Base-by-base conservation (phyloP, 1,139 yeast species). In the Zygosaccharomyces sapae region DNA sequence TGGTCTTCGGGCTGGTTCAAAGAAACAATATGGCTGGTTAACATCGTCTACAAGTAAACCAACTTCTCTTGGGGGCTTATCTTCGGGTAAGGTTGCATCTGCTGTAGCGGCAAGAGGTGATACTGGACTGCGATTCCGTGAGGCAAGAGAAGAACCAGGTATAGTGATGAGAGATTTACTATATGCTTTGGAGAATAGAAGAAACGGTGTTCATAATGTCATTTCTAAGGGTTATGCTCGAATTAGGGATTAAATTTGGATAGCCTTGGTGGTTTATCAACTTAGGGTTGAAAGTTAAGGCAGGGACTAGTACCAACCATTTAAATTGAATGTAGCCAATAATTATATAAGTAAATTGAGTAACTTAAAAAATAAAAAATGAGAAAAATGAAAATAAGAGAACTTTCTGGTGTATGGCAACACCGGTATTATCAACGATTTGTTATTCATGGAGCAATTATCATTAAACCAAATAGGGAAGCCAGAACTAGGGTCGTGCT, bases 11-110 rank as follows among this genome's bases (percentile, higher is more conserved):
- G 74, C 80, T 13, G 88, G 90, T 62, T 81, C 85, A 53, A 85
- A 84, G 55, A 81, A 83, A 48, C 87, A 86, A 65, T 92, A 92
- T 65, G 85, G 95, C 38, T 92, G 98, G 98, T 81, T 92, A 86
- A 81, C 86, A 3, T 58, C 63, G 3, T 76, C 83, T 2, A 78
- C 80, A 1, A 70, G 77, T 8, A 70, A 70, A 48, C 58, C 70
- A 5, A 54, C 63, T n/a, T 67, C 72, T 10, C 63, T 69, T 18
- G 70, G 71, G 30, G 71, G 75, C 36, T 77, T 75, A 50, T 76
- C 79, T 48, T 65, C 81, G 1, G 72, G 79, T 12, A 73, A 81
- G 24, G 71, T 81, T 5, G 70, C 73, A 5, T 55, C 65, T 61
- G 74, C 65, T 22, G 63, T 63, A 29, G 62, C 65, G 2, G 62